Conservation (phyloP, 2,329 filamentous ascomycete species). For the Colletotrichum acutatum region DNA sequence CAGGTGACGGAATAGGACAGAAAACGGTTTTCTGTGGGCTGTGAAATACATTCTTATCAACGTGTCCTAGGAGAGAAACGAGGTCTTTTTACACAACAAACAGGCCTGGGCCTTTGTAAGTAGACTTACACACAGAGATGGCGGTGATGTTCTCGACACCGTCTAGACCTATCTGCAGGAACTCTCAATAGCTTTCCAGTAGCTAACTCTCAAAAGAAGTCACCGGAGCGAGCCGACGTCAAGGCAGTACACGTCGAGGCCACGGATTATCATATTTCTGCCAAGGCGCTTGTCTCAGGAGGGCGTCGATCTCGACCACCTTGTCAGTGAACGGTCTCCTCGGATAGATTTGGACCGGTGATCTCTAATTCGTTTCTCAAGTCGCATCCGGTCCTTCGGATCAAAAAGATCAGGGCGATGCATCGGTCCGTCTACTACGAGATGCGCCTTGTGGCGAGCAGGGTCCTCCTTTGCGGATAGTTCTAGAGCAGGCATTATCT, state of each 20-base stretch:
- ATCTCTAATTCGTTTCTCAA: background rate
- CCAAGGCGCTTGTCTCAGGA: constrained; percentile 18
- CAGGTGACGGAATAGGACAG: background rate
- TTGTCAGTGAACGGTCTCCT: constrained; percentile 1
- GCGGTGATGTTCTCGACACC: background rate
- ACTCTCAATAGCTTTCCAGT: background rate
- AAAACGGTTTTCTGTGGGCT: constrained; percentile 1
- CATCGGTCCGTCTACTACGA: background rate
- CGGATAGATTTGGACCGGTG: background rate
- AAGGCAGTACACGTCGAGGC: background rate
- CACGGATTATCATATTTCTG: background rate
- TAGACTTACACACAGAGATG: background rate
- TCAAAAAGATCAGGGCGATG: background rate
- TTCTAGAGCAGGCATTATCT: too few relatives aligned
- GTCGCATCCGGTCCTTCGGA: constrained; percentile 5
- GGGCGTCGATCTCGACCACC: constrained; percentile 20
- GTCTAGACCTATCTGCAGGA: background rate
- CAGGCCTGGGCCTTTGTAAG: too few relatives aligned
- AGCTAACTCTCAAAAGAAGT: background rate
- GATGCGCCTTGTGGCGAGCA: background rate
- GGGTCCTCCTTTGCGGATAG: too few relatives aligned
- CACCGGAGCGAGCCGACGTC: background rate
- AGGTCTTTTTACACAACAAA: background rate
- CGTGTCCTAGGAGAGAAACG: background rate
- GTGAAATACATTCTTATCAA: background rate